Evolutionary conservation across 2,329 filamentous ascomycete species (phyloP), one percentile per base, ranked within the genome.

Genomic region (Diaporthe citrichinensis): DNA sequence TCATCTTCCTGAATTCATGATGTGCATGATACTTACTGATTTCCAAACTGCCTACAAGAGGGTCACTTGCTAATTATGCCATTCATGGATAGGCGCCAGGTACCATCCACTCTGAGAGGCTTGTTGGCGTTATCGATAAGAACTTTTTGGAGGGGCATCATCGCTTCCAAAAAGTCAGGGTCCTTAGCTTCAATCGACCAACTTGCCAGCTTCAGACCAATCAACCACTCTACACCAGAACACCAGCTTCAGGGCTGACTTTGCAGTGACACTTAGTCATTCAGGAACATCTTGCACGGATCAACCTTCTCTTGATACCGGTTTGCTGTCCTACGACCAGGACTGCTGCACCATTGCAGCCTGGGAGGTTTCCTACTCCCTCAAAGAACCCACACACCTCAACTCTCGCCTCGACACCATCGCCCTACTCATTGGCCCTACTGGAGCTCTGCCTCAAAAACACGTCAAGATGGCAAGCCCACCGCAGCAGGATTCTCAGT

Each of bases 91-190:
- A 36, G 20, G 39, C 59, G 17, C 59, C 14, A 36, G 44, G 28
- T 46, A 67, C 41, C 17, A 25, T 10, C 23, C 28, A 49, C 17
- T 23, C 46, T 53, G 23, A 9, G 46, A 10, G 9, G 14, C 14
- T 20, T 20, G 49, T 39, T 34, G 23, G 2, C n/a, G 51, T 59
- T 75, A 75, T 75, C 74, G 74, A 75, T 75, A 75, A 75, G 34
- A 23, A 49, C 58, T 74, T 58, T 75, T 68, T 67, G 59, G 74
- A 67, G 69, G 74, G 51, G 51, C 59, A 57, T 14, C 31, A 58
- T 12, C n/a, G 51, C 39, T 39, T 57, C 41, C 72, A 49, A 51
- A 75, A 73, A 68, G 44, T 57, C 39, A 72, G 73, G 73, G 73
- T 46, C 59, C 41, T 59, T 65, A 10, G 46, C 39, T 51, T 72